phyloP scores from a whole-genome alignment of 2,329 filamentous ascomycete genomes.

The Claviceps spartinae region DNA sequence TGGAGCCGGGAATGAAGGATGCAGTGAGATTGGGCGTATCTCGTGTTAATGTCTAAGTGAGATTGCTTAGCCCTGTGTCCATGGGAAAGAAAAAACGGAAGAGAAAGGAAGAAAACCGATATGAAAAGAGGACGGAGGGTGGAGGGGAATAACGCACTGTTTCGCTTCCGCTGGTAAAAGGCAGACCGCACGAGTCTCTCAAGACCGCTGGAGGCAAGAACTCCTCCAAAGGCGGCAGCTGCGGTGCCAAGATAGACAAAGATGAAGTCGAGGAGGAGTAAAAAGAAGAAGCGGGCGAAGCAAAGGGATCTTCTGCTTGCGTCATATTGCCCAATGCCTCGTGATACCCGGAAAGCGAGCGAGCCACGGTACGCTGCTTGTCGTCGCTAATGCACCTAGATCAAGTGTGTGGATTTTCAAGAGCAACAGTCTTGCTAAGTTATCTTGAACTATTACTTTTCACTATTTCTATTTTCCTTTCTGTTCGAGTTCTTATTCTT shows the following conservation, averaged over 20 bases:
- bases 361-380: not conserved
- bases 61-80: too few species aligned
- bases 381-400: too few species aligned
- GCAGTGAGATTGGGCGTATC: conserved; percentile 9
- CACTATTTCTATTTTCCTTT: too few species aligned
- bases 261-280: not conserved
- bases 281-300: not conserved
- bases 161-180: conserved; percentile 13
- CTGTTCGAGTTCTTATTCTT: too few species aligned
- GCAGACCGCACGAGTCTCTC: conserved; percentile 6
- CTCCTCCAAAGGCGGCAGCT: not conserved
- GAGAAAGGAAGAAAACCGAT: not conserved
- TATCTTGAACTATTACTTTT: too few species aligned
- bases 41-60: conserved; percentile 19
- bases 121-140: not conserved
- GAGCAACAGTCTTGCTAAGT: too few species aligned
- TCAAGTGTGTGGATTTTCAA: too few species aligned
- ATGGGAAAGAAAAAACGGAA: not conserved
- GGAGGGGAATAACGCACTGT: conserved; percentile 11
- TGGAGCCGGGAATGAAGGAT: conserved; percentile 18
- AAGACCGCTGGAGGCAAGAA: conserved; percentile 7
- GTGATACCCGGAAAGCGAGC: not conserved
- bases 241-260: not conserved
- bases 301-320: not conserved
- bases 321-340: not conserved